Evolutionary conservation across 2,329 filamentous ascomycete species (phyloP).

Genomic region (Capronia americana): DNA sequence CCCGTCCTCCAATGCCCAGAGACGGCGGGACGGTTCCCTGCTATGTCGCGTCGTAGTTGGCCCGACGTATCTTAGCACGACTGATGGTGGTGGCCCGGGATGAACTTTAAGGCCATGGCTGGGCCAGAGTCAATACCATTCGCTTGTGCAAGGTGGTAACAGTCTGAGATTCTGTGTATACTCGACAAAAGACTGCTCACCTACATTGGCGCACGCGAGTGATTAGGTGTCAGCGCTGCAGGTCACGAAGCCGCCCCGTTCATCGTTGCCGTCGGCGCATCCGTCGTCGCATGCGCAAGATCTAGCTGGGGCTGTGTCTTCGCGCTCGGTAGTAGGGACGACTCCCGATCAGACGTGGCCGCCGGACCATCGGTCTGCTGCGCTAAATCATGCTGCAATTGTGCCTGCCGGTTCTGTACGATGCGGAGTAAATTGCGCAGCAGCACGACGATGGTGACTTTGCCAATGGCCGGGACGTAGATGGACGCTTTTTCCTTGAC

Average conservation of each 20-base stretch:
- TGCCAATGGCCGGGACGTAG: slow-evolving; percentile 95
- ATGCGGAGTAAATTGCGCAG: slow-evolving; percentile 84
- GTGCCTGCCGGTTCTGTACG: slow-evolving; percentile 50
- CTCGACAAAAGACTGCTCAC: neutral
- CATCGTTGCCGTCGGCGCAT: neutral
- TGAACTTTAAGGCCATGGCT: neutral
- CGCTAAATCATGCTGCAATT: slow-evolving; percentile 5
- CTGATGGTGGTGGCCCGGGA: neutral
- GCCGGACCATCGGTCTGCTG: neutral
- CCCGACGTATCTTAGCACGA: no score
- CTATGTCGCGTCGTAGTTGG: neutral
- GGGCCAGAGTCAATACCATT: neutral
- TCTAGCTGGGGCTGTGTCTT: neutral
- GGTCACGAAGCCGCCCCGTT: neutral
- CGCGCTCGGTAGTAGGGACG: neutral
- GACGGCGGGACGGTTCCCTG: neutral
- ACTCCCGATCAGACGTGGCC: neutral
- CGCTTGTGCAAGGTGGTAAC: neutral
- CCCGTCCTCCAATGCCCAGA: neutral
- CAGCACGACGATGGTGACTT: slow-evolving; percentile 93
- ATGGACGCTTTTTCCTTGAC: slow-evolving; percentile 96
- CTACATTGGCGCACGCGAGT: neutral
- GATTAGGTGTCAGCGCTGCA: neutral
- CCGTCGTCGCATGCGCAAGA: neutral
- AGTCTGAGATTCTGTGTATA: neutral